Evolutionary conservation across 192 early-diverging fungal genomes (phyloP), one percentile per base, ranked within the genome.

Genomic region (Linnemannia hyalina): DNA sequence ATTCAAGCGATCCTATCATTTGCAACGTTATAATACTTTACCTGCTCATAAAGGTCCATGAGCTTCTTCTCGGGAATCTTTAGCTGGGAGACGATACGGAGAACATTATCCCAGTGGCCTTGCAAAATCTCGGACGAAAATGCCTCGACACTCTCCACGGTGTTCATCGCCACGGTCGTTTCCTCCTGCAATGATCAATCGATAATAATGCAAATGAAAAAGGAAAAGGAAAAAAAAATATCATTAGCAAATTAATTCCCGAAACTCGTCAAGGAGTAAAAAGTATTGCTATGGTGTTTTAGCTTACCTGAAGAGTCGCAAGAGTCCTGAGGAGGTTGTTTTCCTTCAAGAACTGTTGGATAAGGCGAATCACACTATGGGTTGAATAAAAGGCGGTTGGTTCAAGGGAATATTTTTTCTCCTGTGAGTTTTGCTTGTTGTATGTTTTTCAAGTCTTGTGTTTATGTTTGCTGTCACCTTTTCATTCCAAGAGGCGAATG

Each of bases 331-430:
- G 92, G 40, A 99, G 90, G 77, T 96, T 98, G 78, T 97, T 95
- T 81, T 98, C 98, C 76, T 96, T 96, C 52, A 98, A 89, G 79
- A 99, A 99, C 83, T 98, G 98, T 80, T 95, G 90, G 63, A 98
- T 94, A n/a, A 99, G 92, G 32, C 97, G 94, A 80, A 98, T 93
- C 13, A 97, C 94, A 80, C 95, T 96, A 75, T 78, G 47, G 4
- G 29, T 38, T 55, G 57, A 18, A 77, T 54, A 77, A 68, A 75
- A 52, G 1, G 22, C 29, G 82, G 18, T 63, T 32, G 36, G 2
- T 52, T 52, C 49, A 52, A 40, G 77, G n/a, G 5, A 35, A 63
- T 26, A 32, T 65, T 65, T 65, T 32, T 32, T 55, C 22, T 55
- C 22, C 11, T 32, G 11, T 65, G n/a, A 65, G 60, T 65, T 32